phyloP scores from a whole-genome alignment of 108 stramenopile species.

The Cyclotella kingstonii region DNA sequence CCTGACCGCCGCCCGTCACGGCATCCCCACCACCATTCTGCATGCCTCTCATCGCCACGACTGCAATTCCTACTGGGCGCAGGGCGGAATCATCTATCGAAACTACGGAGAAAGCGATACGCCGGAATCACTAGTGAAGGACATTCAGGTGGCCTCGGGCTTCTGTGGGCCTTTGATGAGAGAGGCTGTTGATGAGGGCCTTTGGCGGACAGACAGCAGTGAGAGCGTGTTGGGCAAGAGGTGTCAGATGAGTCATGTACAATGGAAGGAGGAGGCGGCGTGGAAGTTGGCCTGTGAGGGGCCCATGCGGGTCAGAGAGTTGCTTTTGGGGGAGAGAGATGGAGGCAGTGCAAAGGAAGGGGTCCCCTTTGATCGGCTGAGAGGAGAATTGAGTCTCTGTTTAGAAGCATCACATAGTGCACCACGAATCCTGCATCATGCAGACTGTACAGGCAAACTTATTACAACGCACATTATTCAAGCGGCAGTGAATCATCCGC shows the following conservation, averaged over 20 bases:
- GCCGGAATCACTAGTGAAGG: constrained; percentile 54
- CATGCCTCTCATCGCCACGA: constrained; percentile 62
- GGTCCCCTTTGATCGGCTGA: constrained; percentile 74
- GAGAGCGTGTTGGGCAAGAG: background rate
- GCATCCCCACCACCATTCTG: constrained; percentile 70
- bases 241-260: constrained; percentile 36
- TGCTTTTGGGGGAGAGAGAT: constrained; percentile 55
- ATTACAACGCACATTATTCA: constrained; percentile 86
- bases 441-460: constrained; percentile 87
- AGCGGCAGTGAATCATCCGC: constrained; percentile 77
- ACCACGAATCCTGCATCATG: constrained; percentile 87
- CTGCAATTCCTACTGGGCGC: constrained; percentile 97
- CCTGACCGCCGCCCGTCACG: constrained; percentile 65
- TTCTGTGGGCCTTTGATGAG: constrained; percentile 8
- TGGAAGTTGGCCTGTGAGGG: constrained; percentile 88
- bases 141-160: constrained; percentile 59
- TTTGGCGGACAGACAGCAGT: too few relatives aligned
- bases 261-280: constrained; percentile 82
- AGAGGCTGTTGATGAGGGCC: constrained; percentile 14
- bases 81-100: constrained; percentile 94
- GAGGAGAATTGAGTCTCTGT: constrained; percentile 41
- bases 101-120: constrained; percentile 41
- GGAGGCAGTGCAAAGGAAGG: constrained; percentile 22
- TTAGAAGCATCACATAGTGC: constrained; percentile 90
- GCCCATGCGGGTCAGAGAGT: constrained; percentile 76